Base-by-base conservation (phyloP, 2,329 filamentous ascomycete species). In the Phyllosticta citribraziliensis region DNA sequence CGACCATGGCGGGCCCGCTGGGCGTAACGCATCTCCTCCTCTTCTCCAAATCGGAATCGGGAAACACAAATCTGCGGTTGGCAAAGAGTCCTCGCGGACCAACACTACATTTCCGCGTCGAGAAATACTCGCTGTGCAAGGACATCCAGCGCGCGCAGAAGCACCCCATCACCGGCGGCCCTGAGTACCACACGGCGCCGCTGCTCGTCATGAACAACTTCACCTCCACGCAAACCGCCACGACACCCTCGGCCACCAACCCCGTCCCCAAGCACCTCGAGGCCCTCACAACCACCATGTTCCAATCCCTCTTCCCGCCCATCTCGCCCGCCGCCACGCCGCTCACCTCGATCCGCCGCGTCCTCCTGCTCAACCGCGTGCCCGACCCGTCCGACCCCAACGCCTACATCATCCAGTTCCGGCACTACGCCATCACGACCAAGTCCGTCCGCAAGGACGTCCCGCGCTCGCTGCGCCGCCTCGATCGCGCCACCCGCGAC, bases 161-260 rank as follows among this genome's bases (percentile, higher is more conserved):
- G 74, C 88, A 91, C 67, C 91, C 93, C 9, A 85, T 86, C 70
- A 88, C 88, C 55, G 90, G 88, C 65, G 93, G 70, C 55, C 70
- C 93, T 72, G 91, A 96, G 73, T 96, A 90, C 69, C 80, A 88
- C 62, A 91, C 86, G 52, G 86, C 94, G 6, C 94, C 94, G 64
- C 76, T 78, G 84, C 83, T 99, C 53, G 94, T 99, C 66, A 97
- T 99, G 94, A 99, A 99, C 78, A 97, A 96, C 74, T 96, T 99
- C 74, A 84, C 84, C 50, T 87, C 86, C 82, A 88, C 27, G 79
- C 80, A 62, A 19, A 57, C 72, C 22, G 57, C 58, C 12, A 50
- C 61, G 19, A 54, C 73, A 2, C 52, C 11, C 14, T 47, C 40
- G 40, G 70, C 69, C 27, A 71, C 72, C 61, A 83, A 85, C 22